These are phyloP conservation scores for Streptanthus diversifolius DNA, from an alignment of 345 rosid genomes.

Conservation along the genomic window DNA sequence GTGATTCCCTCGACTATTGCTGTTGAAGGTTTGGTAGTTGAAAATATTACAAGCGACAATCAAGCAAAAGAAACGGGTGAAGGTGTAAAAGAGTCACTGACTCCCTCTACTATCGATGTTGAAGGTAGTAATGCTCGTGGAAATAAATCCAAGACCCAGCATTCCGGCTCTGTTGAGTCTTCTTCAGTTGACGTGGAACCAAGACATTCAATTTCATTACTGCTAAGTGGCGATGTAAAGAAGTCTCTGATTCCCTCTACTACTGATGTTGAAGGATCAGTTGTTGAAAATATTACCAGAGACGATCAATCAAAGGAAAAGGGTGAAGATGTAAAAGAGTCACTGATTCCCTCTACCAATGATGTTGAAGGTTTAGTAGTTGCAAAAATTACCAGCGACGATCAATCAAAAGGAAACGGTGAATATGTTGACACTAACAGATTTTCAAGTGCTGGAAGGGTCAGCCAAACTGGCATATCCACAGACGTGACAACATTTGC, in stretches of 20 bases:
- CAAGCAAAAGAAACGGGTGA: slow-evolving; percentile 30
- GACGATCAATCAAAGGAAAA: slow-evolving; percentile 11
- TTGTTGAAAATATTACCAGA: slow-evolving; percentile 13
- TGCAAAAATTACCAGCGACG: slow-evolving; percentile 6
- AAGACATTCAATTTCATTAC: slow-evolving; percentile 1
- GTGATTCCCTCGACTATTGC: slow-evolving; percentile 6
- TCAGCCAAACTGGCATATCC: slow-evolving; percentile 26
- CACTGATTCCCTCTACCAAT: slow-evolving; percentile 7
- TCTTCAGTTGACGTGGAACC: slow-evolving; percentile 9
- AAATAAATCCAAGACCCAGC: slow-evolving; percentile 13
- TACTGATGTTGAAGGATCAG: slow-evolving; percentile 1
- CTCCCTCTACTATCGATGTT: no score
- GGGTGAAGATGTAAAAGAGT: slow-evolving; percentile 20
- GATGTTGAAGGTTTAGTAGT: slow-evolving; percentile 12
- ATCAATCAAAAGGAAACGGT: slow-evolving; percentile 30
- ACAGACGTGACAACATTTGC: not conserved
- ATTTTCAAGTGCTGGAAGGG: slow-evolving; percentile 28
- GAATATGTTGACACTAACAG: slow-evolving; percentile 24
- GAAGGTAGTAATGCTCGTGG: not conserved
- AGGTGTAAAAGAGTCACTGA: not conserved
- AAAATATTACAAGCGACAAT: slow-evolving; percentile 11
- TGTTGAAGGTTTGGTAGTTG: slow-evolving; percentile 14
- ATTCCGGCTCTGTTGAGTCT: slow-evolving; percentile 8
- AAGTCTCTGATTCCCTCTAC: slow-evolving; percentile 10
- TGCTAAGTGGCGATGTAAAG: slow-evolving; percentile 7